phyloP scores from a whole-genome alignment of 2,329 filamentous ascomycete species.

The Cercospora janseana region DNA sequence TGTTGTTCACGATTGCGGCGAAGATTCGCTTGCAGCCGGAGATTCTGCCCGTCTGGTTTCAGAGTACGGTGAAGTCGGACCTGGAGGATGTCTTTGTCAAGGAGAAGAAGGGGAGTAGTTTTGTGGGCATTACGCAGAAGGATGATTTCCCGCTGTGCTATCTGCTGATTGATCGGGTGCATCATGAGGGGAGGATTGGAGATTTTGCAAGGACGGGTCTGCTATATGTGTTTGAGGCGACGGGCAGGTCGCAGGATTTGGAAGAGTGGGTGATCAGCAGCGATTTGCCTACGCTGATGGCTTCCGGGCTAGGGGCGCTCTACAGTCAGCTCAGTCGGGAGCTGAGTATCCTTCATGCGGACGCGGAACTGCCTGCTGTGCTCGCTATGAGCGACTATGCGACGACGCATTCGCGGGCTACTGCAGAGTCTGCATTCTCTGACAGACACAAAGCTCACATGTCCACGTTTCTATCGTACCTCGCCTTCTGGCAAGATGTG shows the following conservation, averaged over 20 bases:
- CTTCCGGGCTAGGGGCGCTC: conserved; percentile 80
- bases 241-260: conserved; percentile 74
- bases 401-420: conserved; percentile 65
- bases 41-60: conserved; percentile 90
- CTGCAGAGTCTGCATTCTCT: conserved; percentile 72
- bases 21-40: conserved; percentile 89
- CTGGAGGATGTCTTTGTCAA: conserved; percentile 43
- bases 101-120: conserved; percentile 64
- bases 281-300: conserved; percentile 94
- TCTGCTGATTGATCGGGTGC: conserved; percentile 91
- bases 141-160: conserved; percentile 96
- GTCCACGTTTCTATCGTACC: conserved; percentile 88
- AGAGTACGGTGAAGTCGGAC: conserved; percentile 44
- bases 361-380: conserved; percentile 74
- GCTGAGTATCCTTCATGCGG: conserved; percentile 74
- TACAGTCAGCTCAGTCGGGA: conserved; percentile 72
- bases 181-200: conserved; percentile 88
- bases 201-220: conserved; percentile 94
- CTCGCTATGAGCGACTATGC: conserved; percentile 86
- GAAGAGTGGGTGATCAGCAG: conserved; percentile 98
- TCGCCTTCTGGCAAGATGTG: conserved; percentile 97
- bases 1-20: conserved; percentile 92
- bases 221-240: conserved; percentile 92
- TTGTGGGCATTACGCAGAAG: conserved; percentile 79
- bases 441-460: conserved; percentile 79